Evolutionary conservation across 2,329 filamentous ascomycete genomes (phyloP).

Genomic region (Ascochyta pisi): DNA sequence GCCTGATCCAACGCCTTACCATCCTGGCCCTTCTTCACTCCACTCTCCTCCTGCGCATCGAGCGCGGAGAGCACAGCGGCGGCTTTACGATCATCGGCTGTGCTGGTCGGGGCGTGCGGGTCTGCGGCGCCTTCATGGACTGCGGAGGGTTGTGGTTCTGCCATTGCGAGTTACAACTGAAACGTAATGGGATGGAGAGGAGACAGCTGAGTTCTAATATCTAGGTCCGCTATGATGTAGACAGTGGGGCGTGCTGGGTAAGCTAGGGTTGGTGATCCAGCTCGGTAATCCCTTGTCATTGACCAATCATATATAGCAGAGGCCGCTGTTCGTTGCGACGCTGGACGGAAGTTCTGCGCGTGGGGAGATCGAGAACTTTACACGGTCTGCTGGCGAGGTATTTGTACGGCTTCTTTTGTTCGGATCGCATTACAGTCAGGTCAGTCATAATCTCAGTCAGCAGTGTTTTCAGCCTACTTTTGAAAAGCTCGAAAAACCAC

Average conservation of each 20-base stretch:
- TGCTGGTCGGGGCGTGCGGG: conserved; percentile 53
- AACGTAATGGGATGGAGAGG: not conserved
- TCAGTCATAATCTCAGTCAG: conserved; percentile 6
- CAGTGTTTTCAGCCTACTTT: not conserved
- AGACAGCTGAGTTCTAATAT: too few relatives aligned
- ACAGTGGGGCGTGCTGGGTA: conserved; percentile 17
- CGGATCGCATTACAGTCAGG: not conserved
- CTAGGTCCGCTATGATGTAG: conserved; percentile 5
- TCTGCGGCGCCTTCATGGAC: conserved; percentile 67
- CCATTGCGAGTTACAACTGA: conserved; percentile 56
- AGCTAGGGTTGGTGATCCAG: not conserved
- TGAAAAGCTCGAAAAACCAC: too few relatives aligned
- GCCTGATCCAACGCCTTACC: conserved; percentile 74
- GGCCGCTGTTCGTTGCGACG: conserved; percentile 22
- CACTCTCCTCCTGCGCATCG: conserved; percentile 61
- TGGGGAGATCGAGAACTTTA: conserved; percentile 6
- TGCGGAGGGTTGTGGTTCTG: conserved; percentile 65
- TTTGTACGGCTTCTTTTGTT: not conserved
- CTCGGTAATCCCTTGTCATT: conserved; percentile 13
- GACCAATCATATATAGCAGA: conserved; percentile 27
- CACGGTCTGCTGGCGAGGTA: not conserved
- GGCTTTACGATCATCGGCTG: conserved; percentile 79
- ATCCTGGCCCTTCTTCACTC: conserved; percentile 67
- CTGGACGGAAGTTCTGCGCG: not conserved
- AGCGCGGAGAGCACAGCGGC: conserved; percentile 75